Base-by-base conservation (phyloP, 768 basidiomycete genomes). In the Leccinum arenicola region DNA sequence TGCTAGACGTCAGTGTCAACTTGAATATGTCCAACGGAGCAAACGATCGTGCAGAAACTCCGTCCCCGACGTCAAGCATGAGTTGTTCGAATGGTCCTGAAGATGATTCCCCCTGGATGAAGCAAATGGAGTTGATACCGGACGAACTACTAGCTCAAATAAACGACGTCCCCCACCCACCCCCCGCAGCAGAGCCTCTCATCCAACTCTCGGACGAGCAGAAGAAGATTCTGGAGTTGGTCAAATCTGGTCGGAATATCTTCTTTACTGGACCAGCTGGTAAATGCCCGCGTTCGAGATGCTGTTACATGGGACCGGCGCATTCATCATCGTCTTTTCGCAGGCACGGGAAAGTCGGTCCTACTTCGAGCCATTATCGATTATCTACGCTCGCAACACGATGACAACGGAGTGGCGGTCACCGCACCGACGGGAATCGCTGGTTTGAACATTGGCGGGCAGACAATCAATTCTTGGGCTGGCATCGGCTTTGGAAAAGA, bases 211-310 rank as follows among this genome's bases (percentile, higher is more conserved):
- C 74, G 17, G 65, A 70, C 21, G 80, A 83, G 55, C 83, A 84
- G 55, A 66, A 62, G 53, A 23, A 56, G 1, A 74, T 84, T n/a
- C 48, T 84, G 12, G 61, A 70, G 10, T 60, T 77, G 38, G 84
- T 88, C 8, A 76, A 82, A 36, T 75, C 76, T 6, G 83, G 84
- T 1, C 70, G 78, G 60, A 88, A 80, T 59, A 78, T 89, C 29
- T 90, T 91, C 74, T 90, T 90, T 70, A 90, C 88, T 2, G 89
- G 89, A 21, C 81, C 85, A 57, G 89, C 89, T 57, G 86, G 88
- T 87, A 58, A 36, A 38, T 38, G 7, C 4, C 54, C 52, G n/a
- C 23, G 2, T 35, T 51, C 59, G 21, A 50, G 48, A 33, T 36
- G 50, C 25, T 35, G 1, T 36, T 12, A 11, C 31, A 27, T n/a